A percentile compares a stretch with the other conserved stretches of the same genome.
phyloP scores from a whole-genome alignment of 768 basidiomycete species.

The Lentinula sp. region DNA sequence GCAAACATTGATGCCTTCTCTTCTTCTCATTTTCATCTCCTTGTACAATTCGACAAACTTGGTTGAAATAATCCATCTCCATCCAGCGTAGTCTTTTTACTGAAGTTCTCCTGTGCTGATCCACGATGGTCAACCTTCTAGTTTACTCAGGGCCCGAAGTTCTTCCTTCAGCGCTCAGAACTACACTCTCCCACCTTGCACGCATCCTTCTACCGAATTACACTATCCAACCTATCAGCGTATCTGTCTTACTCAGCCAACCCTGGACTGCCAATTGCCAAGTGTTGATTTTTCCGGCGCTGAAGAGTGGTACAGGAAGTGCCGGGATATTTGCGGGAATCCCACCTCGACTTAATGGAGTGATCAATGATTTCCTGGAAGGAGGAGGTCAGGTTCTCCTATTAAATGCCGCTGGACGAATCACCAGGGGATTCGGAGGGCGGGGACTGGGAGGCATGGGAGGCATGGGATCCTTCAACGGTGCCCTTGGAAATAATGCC shows the following conservation, averaged over 20 bases:
- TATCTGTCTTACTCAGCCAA: conserved; percentile 48
- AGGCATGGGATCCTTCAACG: neutral
- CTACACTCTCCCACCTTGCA: conserved; percentile 42
- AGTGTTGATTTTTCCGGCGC: conserved; percentile 65
- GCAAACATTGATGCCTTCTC: neutral
- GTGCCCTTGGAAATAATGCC: neutral
- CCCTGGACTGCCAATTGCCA: conserved; percentile 79
- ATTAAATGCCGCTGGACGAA: neutral
- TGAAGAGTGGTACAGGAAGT: neutral
- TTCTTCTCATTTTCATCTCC: neutral
- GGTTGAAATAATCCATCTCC: neutral
- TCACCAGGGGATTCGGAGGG: neutral
- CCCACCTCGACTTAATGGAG: neutral
- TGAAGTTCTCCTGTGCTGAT: neutral
- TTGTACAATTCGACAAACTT: neutral
- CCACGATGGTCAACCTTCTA: conserved; percentile 57
- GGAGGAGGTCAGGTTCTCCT: neutral
- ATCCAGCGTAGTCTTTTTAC: neutral
- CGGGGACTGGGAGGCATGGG: neutral
- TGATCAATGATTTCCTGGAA: conserved; percentile 2
- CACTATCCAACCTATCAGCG: conserved; percentile 65
- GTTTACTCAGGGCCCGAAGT: conserved; percentile 64
- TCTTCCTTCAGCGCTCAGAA: conserved; percentile 34
- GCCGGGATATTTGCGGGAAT: neutral
- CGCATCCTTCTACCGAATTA: conserved; percentile 66